phyloP scores from a whole-genome alignment of 148 eudicot species.

The Persicaria tinctoria region DNA sequence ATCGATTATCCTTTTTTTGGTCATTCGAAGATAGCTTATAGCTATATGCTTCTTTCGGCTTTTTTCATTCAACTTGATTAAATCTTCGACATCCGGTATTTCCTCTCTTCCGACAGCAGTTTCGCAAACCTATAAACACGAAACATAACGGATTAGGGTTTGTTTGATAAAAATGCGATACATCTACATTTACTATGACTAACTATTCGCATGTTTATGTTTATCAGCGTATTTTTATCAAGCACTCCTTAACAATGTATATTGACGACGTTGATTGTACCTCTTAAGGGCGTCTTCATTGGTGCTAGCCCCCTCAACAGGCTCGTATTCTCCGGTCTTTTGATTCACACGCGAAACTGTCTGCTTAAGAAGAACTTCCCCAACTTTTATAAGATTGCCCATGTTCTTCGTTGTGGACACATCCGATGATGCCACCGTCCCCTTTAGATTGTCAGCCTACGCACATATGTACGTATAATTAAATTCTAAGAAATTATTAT shows the following conservation, averaged over 20 bases:
- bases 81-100: conserved; percentile 20
- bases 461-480: too few relatives aligned
- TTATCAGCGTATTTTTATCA: too few relatives aligned
- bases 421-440: conserved; percentile 24
- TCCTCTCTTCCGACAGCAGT: conserved; percentile 47
- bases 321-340: conserved; percentile 15
- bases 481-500: neutral
- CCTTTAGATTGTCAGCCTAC: conserved; percentile 41
- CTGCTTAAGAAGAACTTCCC: conserved; percentile 35
- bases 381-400: conserved; percentile 32
- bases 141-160: too few relatives aligned
- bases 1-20: too few relatives aligned
- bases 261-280: conserved; percentile 6
- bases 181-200: too few relatives aligned
- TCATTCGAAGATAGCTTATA: too few relatives aligned
- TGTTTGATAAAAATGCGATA: too few relatives aligned
- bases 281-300: conserved; percentile 33
- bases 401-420: conserved; percentile 33
- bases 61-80: neutral
- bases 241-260: too few relatives aligned
- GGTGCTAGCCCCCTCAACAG: conserved; percentile 33
- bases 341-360: conserved; percentile 25
- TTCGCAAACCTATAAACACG: conserved; percentile 29
- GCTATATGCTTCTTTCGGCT: too few relatives aligned
- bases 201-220: too few relatives aligned